phyloP scores from a whole-genome alignment of 2,329 filamentous ascomycete species.

The Furcasterigmium sp. region DNA sequence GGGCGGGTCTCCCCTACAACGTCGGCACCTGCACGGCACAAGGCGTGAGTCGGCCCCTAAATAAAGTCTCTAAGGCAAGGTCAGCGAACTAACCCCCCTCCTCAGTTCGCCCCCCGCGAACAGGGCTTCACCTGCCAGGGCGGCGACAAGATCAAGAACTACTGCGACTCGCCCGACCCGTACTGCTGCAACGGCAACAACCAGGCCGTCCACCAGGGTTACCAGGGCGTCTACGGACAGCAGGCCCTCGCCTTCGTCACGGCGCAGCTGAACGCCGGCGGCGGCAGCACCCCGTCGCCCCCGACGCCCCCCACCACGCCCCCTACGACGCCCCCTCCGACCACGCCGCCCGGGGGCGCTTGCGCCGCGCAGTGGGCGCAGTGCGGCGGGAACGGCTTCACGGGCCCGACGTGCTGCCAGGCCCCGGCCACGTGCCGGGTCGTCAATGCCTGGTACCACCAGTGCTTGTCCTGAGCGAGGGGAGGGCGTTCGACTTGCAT shows the following conservation, averaged over 20 bases:
- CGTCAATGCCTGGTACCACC: conserved; percentile 32
- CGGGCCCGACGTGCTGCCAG: conserved; percentile 20
- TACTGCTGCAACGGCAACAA: conserved; percentile 59
- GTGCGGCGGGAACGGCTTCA: conserved; percentile 17
- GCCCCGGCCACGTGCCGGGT: conserved; percentile 19
- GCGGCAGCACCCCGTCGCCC: background rate
- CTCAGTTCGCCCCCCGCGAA: conserved; percentile 50
- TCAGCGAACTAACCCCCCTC: background rate
- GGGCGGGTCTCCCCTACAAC: conserved; percentile 49
- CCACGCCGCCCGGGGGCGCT: background rate
- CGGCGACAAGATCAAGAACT: conserved; percentile 46
- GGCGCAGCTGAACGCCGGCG: background rate
- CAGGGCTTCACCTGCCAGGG: conserved; percentile 47
- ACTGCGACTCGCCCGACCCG: conserved; percentile 54
- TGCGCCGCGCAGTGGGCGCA: conserved; percentile 12
- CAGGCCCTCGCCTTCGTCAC: conserved; percentile 51
- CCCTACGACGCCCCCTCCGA: background rate
- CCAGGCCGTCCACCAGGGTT: conserved; percentile 48
- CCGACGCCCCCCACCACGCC: background rate
- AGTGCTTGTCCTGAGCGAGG: conserved; percentile 32
- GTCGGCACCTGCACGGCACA: conserved; percentile 53
- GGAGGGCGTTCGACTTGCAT: too few species aligned
- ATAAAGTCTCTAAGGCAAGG: background rate
- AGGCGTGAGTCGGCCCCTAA: conserved; percentile 40
- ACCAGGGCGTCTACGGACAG: conserved; percentile 32